Evolutionary conservation across 2,329 filamentous ascomycete species (phyloP), one percentile per base, ranked within the genome.

Genomic region (Dothiorella sarmentorum): DNA sequence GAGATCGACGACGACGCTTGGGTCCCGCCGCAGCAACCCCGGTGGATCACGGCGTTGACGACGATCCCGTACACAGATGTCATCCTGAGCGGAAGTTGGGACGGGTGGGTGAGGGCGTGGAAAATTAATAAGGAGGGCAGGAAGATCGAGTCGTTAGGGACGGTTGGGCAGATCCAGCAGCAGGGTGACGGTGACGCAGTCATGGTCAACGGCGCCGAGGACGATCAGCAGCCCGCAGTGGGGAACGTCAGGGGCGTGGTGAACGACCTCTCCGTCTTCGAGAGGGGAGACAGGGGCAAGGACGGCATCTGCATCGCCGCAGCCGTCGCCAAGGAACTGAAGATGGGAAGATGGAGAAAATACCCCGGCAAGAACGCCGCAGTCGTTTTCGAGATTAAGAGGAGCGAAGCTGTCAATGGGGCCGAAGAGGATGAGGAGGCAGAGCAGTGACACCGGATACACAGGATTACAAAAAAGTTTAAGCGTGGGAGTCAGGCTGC

Each of bases 71-170:
- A 92, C 72, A 93, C 91, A 4, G 91, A 99, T 68, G 78, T 96
- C 52, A 85, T 99, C 59, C 79, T 99, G 52, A 95, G 87, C 64
- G 94, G 93, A 29, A 96, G 91, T 73, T 99, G 93, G 92, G 94
- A 96, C 70, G 94, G 94, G 2, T 86, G 84, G 72, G 81, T 99
- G 60, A 82, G 93, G 51, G 87, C 87, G 4, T 99, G 94, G 94
- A 85, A 82, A 61, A 80, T 99, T 18, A 88, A 86, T 9, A 61
- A 63, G 56, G 85, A 90, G 71, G 85, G 81, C 63, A 82, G 38
- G 20, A 67, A 64, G 20, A 68, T 99, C 43, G 86, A 94, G 67
- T 76, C 84, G 0, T 74, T 91, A 7, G 91, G 91, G 1, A 79
- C 85, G 1, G 77, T 94, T 27, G 87, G 84, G 13, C 64, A 63